phyloP scores from a whole-genome alignment of 2,329 filamentous ascomycete genomes.

The Fusarium setosum region DNA sequence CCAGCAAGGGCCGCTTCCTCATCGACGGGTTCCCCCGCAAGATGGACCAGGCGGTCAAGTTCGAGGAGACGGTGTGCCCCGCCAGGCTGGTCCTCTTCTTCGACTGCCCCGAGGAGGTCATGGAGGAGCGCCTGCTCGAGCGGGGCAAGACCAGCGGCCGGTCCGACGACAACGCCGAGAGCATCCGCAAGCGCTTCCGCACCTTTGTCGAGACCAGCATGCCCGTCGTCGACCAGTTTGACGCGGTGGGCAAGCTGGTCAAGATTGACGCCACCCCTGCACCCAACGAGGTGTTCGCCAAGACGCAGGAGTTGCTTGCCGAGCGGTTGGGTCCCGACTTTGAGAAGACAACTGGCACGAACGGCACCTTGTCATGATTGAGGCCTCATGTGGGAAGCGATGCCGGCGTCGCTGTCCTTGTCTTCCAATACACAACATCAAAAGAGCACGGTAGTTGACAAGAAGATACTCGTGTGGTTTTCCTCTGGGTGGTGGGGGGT shows the following conservation, averaged over 20 bases:
- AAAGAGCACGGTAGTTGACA: too few relatives aligned
- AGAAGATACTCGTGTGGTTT: too few relatives aligned
- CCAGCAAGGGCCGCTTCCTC: slow-evolving; percentile 76
- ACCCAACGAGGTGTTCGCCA: slow-evolving; percentile 71
- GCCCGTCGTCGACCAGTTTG: slow-evolving; percentile 92
- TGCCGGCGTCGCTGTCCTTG: too few relatives aligned
- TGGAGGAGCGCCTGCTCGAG: slow-evolving; percentile 86
- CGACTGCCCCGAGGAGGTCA: slow-evolving; percentile 89
- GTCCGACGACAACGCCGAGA: slow-evolving; percentile 93
- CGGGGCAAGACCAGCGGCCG: slow-evolving; percentile 93
- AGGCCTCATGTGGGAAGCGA: too few relatives aligned
- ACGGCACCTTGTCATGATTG: too few relatives aligned
- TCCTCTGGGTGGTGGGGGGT: too few relatives aligned
- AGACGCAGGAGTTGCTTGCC: slow-evolving; percentile 62
- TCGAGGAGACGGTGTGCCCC: slow-evolving; percentile 88
- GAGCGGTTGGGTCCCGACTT: slow-evolving; percentile 58
- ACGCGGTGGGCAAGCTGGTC: slow-evolving; percentile 80
- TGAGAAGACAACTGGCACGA: slow-evolving; percentile 24
- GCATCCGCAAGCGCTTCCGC: slow-evolving; percentile 95
- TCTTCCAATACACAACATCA: too few relatives aligned
- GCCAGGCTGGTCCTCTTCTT: slow-evolving; percentile 92
- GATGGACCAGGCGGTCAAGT: slow-evolving; percentile 95
- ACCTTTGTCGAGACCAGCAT: slow-evolving; percentile 96
- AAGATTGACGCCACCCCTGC: slow-evolving; percentile 78
- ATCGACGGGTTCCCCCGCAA: slow-evolving; percentile 92